Evolutionary conservation across 352 stramenopile species (phyloP), one percentile per base, ranked within the genome.

Genomic region (Achlya hypogyna): DNA sequence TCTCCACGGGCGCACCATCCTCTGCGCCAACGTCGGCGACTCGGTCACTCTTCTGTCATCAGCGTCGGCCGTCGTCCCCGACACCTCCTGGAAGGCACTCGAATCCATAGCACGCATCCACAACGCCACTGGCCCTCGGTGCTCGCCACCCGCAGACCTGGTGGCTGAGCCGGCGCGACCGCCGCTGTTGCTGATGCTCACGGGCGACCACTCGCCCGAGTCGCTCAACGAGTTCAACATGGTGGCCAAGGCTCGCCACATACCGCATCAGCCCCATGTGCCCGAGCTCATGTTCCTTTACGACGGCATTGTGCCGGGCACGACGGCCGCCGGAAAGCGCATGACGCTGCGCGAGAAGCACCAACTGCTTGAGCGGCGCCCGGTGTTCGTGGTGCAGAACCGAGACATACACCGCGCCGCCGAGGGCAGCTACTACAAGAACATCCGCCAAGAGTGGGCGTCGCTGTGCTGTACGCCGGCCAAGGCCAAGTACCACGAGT

Each of bases 361-460:
- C 60, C 6, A 14, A 34, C 28, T 43, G 20, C 23, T 51, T 2
- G 31, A 65, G 16, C 56, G 38, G 31, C 74, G 77, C 6, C 52
- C 70, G 27, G 65, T 75, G 0, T 72, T 89, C 10, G 87, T 87
- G 59, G 63, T 77, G 29, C 64, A 42, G 42, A 63, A 70, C 12
- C 76, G 79, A 8, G 70, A 82, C 5, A n/a, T 88, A 14, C 59
- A 63, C 8, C 74, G 67, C 18, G 80, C 81, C 25, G 45, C 49
- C 23, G 63, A 72, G 23, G 84, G 85, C 42, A 77, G 83, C 52
- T 96, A 96, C 72, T 91, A 81, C 70, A 96, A 96, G 73, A 96
- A 96, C 70, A 86, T 96, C n/a, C 79, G 88, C 32, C 81, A 95
- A n/a, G 87, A 96, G 70, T 96, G 87, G 87, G 88, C 87, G 0